Evolutionary conservation across 768 basidiomycete species (phyloP).

Genomic region (Suillus occidentalis): DNA sequence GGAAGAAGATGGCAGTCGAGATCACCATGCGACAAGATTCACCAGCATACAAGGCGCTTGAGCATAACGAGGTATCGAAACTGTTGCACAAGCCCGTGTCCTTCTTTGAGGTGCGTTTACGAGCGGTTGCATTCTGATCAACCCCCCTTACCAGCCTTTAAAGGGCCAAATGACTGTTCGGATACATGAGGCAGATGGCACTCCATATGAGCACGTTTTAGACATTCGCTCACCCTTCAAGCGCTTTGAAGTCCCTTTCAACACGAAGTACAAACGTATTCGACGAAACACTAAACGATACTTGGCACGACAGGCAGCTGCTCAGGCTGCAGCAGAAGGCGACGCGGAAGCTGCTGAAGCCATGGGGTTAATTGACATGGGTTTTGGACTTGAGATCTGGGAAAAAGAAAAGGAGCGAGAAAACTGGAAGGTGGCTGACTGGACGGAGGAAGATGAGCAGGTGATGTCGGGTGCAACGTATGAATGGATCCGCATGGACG

Average conservation of each 20-base stretch:
- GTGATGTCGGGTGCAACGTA: slow-evolving; percentile 94
- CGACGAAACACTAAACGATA: slow-evolving; percentile 95
- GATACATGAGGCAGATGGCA: slow-evolving; percentile 98
- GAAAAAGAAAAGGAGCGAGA: slow-evolving; percentile 92
- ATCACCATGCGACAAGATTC: slow-evolving; percentile 90
- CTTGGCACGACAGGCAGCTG: slow-evolving; percentile 87
- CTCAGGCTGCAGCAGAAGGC: slow-evolving; percentile 90
- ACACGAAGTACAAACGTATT: slow-evolving; percentile 97
- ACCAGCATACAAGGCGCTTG: slow-evolving; percentile 66
- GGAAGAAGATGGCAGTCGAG: slow-evolving; percentile 98
- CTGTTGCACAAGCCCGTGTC: slow-evolving; percentile 78
- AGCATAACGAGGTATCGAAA: slow-evolving; percentile 68
- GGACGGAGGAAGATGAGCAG: slow-evolving; percentile 96
- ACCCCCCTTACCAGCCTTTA: slow-evolving; percentile 1
- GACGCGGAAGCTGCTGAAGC: slow-evolving; percentile 91
- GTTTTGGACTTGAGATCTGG: slow-evolving; percentile 93
- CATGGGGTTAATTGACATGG: slow-evolving; percentile 92
- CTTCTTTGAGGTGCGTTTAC: slow-evolving; percentile 75
- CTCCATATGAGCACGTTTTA: slow-evolving; percentile 97
- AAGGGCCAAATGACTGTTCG: slow-evolving; percentile 98
- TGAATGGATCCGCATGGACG: slow-evolving; percentile 99
- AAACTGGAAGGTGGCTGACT: slow-evolving; percentile 96
- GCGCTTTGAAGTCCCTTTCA: slow-evolving; percentile 97
- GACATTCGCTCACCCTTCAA: slow-evolving; percentile 87
- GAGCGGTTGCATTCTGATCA: slow-evolving; percentile 1